Percentiles rank a stretch among this genome's conserved stretches.
phyloP scores from a whole-genome alignment of 805 yeast genomes.

The Candida argentea region DNA sequence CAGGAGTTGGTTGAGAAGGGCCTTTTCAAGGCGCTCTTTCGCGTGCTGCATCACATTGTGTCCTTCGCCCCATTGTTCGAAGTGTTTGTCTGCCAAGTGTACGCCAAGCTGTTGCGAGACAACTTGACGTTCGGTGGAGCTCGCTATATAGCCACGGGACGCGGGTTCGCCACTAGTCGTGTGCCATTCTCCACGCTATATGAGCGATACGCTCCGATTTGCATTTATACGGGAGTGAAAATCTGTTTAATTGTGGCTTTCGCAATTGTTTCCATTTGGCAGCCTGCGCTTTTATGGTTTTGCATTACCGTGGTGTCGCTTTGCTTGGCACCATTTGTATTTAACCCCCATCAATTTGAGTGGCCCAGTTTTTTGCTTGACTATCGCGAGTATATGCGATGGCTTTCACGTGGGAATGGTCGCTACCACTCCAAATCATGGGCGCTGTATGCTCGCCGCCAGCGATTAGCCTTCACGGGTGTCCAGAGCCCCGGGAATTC shows the following conservation, averaged over 20 bases:
- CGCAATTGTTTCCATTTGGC: conserved; percentile 76
- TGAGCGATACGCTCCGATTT: conserved; percentile 63
- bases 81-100: conserved; percentile 90
- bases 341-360: conserved; percentile 46
- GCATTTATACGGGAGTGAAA: conserved; percentile 71
- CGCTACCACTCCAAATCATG: conserved; percentile 64
- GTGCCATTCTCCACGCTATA: conserved; percentile 61
- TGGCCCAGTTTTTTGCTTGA: conserved; percentile 39
- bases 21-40: conserved; percentile 54
- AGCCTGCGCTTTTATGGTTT: conserved; percentile 54
- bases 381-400: conserved; percentile 42
- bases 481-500: conserved; percentile 6
- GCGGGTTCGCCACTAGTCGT: conserved; percentile 88
- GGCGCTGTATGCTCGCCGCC: conserved; percentile 47
- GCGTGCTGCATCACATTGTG: conserved; percentile 65
- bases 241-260: conserved; percentile 61
- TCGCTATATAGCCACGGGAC: conserved; percentile 80
- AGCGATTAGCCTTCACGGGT: conserved; percentile 18
- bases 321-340: conserved; percentile 40
- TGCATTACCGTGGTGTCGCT: conserved; percentile 39
- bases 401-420: conserved; percentile 77
- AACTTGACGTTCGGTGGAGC: conserved; percentile 91
- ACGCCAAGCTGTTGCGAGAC: conserved; percentile 64
- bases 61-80: conserved; percentile 89
- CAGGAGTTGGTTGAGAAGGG: conserved; percentile 90